A percentile compares a stretch with the other conserved stretches of the same genome.
Conservation (phyloP, 208 protist genomes). For the Leishmania martiniquensis region DNA sequence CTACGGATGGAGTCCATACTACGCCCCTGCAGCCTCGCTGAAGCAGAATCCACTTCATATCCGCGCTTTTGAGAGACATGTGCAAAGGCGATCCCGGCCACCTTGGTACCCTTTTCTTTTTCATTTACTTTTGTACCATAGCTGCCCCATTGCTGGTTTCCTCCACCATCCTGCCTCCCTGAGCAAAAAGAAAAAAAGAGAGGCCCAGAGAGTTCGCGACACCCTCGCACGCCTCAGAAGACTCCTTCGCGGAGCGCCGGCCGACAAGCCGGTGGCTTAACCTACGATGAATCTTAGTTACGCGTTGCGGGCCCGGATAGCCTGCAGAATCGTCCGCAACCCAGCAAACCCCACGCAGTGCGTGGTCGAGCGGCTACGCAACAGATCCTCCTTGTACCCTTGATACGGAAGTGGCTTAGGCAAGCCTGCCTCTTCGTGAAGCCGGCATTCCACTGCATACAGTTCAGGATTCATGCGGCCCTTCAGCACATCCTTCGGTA, state of each 20-base stretch:
- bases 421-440: slow-evolving; percentile 80
- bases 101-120: neutral
- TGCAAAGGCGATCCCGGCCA: neutral
- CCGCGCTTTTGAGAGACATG: neutral
- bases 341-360: slow-evolving; percentile 80
- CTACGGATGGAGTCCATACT: neutral
- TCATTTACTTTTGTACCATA: neutral
- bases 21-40: too few species aligned
- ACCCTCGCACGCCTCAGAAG: neutral
- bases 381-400: slow-evolving; percentile 42
- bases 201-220: neutral
- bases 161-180: neutral
- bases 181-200: neutral
- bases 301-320: slow-evolving; percentile 39
- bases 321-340: slow-evolving; percentile 58
- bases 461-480: slow-evolving; percentile 82
- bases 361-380: slow-evolving; percentile 21
- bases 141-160: neutral
- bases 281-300: slow-evolving; percentile 9
- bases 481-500: slow-evolving; percentile 55
- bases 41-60: neutral
- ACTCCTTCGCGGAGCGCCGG: neutral
- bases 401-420: slow-evolving; percentile 71
- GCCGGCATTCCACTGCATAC: slow-evolving; percentile 82
- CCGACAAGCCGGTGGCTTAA: neutral